phyloP scores from a whole-genome alignment of 164 flowering plant species.

The Aristolochia fimbriata region DNA sequence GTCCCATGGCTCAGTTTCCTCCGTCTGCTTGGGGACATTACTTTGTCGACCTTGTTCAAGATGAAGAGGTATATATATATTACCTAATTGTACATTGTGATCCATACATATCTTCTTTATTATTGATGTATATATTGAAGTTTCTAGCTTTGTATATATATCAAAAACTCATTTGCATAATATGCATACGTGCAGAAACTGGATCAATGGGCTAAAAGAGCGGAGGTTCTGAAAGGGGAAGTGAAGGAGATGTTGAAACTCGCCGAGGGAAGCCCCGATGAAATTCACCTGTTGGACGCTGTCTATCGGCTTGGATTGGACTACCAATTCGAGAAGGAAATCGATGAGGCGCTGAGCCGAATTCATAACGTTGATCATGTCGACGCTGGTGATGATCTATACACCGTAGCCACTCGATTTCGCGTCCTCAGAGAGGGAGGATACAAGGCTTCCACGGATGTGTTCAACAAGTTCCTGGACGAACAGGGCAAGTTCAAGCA shows the following conservation, averaged over 20 bases:
- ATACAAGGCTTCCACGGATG: slow-evolving; percentile 4
- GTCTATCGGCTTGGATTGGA: slow-evolving; percentile 1
- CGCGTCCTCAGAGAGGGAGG: neutral
- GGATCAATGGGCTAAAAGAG: neutral
- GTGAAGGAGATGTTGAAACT: neutral
- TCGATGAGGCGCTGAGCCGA: neutral
- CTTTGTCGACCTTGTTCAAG: neutral
- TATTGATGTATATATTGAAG: too few relatives aligned
- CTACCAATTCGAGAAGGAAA: slow-evolving; percentile 1
- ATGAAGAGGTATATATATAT: neutral
- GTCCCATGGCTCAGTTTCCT: neutral
- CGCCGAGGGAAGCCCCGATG: neutral
- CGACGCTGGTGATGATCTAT: neutral
- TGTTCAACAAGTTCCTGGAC: slow-evolving; percentile 18
- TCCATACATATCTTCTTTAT: too few relatives aligned
- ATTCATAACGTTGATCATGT: neutral
- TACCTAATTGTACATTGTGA: too few relatives aligned
- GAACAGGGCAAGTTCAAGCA: slow-evolving; percentile 22
- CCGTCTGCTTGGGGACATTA: neutral
- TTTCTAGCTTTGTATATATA: neutral
- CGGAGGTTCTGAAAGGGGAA: neutral
- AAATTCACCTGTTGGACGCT: neutral
- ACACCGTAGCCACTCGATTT: neutral
- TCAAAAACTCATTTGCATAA: neutral
- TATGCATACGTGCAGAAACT: neutral